These are phyloP conservation scores for Magnolia sinica DNA, from an alignment of 164 flowering plant genomes.

Conservation along the genomic window DNA sequence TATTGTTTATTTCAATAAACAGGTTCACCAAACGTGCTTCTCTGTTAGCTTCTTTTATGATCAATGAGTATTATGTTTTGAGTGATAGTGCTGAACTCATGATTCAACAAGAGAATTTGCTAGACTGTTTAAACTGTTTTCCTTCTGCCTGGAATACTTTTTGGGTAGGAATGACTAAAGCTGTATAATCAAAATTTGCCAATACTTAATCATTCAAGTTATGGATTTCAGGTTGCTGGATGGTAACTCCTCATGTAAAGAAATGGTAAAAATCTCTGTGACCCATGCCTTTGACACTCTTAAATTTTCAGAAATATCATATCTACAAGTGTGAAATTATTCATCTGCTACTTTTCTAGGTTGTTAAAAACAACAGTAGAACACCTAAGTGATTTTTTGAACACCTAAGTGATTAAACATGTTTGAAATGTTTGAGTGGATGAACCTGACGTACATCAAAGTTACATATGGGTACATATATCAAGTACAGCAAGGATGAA, in stretches of 20 bases:
- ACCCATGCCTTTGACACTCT: not conserved
- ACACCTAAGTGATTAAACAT: no score
- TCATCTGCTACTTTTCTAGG: not conserved
- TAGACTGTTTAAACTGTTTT: not conserved
- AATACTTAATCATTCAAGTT: not conserved
- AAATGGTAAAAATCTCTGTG: conserved; percentile 44
- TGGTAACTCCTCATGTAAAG: conserved; percentile 47
- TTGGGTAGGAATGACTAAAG: not conserved
- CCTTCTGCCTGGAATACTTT: not conserved
- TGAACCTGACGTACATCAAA: no score
- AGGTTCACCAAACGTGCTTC: not conserved
- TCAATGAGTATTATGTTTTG: not conserved
- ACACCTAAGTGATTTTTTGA: no score
- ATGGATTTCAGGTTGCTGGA: conserved; percentile 71
- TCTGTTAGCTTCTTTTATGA: not conserved
- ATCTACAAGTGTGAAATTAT: not conserved
- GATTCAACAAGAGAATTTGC: not conserved
- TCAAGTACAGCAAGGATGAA: no score
- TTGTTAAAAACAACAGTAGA: no score
- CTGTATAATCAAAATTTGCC: not conserved
- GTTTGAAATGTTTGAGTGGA: no score
- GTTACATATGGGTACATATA: no score
- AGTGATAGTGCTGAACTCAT: not conserved
- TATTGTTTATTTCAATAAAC: not conserved
- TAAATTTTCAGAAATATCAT: not conserved